These are phyloP conservation scores for Hericium rajendrae DNA, from an alignment of 768 basidiomycete genomes.

Conservation along the genomic window DNA sequence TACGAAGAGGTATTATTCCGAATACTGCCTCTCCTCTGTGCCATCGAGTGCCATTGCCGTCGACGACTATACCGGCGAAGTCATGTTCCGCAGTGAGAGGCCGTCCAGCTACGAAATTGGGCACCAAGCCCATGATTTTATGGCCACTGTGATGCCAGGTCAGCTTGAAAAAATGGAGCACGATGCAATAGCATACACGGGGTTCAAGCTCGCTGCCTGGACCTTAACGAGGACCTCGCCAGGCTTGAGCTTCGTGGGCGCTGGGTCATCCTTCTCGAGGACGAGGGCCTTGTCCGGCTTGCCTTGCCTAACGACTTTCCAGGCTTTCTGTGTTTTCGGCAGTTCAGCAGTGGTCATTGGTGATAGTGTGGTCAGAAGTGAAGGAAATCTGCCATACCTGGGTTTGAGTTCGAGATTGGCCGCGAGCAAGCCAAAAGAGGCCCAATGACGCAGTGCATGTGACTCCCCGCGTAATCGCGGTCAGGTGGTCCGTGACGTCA, in stretches of 20 bases:
- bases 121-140: conserved; percentile 43
- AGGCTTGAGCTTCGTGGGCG: conserved; percentile 23
- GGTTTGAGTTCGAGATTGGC: background rate
- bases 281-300: conserved; percentile 21
- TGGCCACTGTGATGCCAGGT: conserved; percentile 34
- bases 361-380: background rate
- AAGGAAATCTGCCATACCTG: background rate
- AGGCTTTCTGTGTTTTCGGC: conserved; percentile 12
- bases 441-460: background rate
- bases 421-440: background rate
- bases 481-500: background rate
- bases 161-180: background rate
- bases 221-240: conserved; percentile 44
- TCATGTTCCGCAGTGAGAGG: conserved; percentile 54
- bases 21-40: conserved; percentile 54
- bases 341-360: background rate
- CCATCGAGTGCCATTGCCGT: conserved; percentile 43
- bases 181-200: conserved; percentile 35
- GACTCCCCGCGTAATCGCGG: background rate
- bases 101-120: conserved; percentile 35
- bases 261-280: conserved; percentile 18
- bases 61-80: conserved; percentile 51
- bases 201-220: conserved; percentile 54
- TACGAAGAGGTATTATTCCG: conserved; percentile 38
- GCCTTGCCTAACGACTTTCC: conserved; percentile 21